A percentile compares a stretch with the other conserved stretches of the same genome.
These are phyloP conservation scores for Retiboletus fuscus DNA, from an alignment of 1,284 basidiomycete genomes.

Conservation along the genomic window DNA sequence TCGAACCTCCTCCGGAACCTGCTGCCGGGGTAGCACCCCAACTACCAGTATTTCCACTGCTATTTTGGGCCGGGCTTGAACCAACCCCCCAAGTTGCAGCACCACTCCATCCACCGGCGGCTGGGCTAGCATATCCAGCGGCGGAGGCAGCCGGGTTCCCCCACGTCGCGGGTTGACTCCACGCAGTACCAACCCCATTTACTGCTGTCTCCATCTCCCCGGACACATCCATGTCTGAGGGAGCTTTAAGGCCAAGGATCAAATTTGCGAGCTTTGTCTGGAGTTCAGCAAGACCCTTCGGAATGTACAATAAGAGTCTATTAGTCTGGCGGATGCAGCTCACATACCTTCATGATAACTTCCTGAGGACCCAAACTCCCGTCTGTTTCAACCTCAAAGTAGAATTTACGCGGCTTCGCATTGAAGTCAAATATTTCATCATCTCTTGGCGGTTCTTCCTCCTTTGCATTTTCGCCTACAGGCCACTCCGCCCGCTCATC, in stretches of 20 bases:
- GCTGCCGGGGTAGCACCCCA: slow-evolving; percentile 47
- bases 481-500: slow-evolving; percentile 88
- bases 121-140: slow-evolving; percentile 50
- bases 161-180: slow-evolving; percentile 41
- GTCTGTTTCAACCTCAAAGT: slow-evolving; percentile 92
- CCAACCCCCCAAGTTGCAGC: slow-evolving; percentile 41
- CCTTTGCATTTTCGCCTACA: slow-evolving; percentile 80
- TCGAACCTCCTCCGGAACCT: slow-evolving; percentile 41
- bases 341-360: slow-evolving; percentile 83
- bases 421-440: slow-evolving; percentile 88
- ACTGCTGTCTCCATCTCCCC: slow-evolving; percentile 49
- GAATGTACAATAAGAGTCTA: slow-evolving; percentile 1
- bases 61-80: slow-evolving; percentile 48
- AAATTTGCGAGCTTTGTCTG: slow-evolving; percentile 86
- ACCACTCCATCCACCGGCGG: slow-evolving; percentile 53
- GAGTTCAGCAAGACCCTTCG: slow-evolving; percentile 82
- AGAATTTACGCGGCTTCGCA: slow-evolving; percentile 89
- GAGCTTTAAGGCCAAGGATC: slow-evolving; percentile 77
- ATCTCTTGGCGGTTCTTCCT: slow-evolving; percentile 85
- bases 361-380: slow-evolving; percentile 90
- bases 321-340: background rate
- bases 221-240: slow-evolving; percentile 66
- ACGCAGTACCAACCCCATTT: slow-evolving; percentile 48
- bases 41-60: slow-evolving; percentile 34
- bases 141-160: slow-evolving; percentile 41